Conservation (phyloP, 768 basidiomycete species). For the Psilocybe azurescens region DNA sequence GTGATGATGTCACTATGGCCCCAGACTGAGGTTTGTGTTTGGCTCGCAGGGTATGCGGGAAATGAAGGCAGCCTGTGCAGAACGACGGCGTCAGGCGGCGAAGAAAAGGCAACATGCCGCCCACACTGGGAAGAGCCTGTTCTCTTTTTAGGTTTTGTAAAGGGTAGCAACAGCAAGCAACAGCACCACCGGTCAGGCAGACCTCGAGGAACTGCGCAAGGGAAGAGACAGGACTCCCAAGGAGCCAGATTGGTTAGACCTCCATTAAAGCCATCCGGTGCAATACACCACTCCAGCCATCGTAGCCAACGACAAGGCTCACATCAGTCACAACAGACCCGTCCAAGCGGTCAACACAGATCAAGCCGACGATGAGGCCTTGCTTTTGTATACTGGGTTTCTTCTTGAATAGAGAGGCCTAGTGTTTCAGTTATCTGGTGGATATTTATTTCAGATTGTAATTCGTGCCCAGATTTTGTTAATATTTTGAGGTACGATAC, state of each 20-base stretch:
- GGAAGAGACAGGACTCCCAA: background rate
- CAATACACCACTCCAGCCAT: conserved; percentile 15
- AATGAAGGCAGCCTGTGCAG: conserved; percentile 59
- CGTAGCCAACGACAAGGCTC: conserved; percentile 17
- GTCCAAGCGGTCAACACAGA: conserved; percentile 15
- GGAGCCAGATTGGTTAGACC: conserved; percentile 13
- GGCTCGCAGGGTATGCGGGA: conserved; percentile 64
- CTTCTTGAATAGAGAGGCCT: background rate
- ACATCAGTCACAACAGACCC: conserved; percentile 16
- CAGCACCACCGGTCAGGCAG: background rate
- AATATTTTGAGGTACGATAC: too few species aligned
- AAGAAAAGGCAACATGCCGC: conserved; percentile 24
- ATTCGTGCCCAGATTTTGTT: too few species aligned
- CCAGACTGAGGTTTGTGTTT: conserved; percentile 4
- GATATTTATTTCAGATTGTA: background rate
- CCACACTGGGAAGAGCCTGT: conserved; percentile 19
- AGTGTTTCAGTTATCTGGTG: background rate
- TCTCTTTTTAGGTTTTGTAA: conserved; percentile 28
- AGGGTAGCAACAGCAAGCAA: conserved; percentile 3
- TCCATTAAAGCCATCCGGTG: conserved; percentile 16
- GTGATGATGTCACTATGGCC: background rate
- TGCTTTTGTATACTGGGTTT: background rate
- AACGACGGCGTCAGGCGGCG: conserved; percentile 26
- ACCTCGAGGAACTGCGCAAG: background rate
- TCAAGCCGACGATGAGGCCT: conserved; percentile 20